Percentiles rank a stretch among this genome's conserved stretches.
These are phyloP conservation scores for Fusarium sp. DNA, from an alignment of 2,329 filamentous ascomycete species.

Conservation along the genomic window DNA sequence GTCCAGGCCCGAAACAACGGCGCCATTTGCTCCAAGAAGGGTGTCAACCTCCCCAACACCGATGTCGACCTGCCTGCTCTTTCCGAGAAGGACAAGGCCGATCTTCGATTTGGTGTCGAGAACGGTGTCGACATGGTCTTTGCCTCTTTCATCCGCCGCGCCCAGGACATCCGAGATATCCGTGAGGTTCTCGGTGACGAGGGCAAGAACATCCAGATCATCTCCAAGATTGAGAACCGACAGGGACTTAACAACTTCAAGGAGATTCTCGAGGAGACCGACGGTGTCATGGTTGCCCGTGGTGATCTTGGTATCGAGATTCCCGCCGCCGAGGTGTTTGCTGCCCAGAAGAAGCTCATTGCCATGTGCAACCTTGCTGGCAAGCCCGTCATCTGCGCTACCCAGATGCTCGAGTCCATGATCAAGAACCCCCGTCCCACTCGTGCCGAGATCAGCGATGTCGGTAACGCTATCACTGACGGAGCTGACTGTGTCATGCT, in stretches of 20 bases:
- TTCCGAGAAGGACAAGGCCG: constrained; percentile 96
- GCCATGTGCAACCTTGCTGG: constrained; percentile 99
- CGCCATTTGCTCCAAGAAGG: constrained; percentile 98
- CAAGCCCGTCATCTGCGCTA: constrained; percentile 98
- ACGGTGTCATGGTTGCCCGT: constrained; percentile 99
- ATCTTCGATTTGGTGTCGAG: constrained; percentile 95
- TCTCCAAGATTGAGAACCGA: constrained; percentile 99
- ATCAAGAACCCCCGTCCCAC: constrained; percentile 99
- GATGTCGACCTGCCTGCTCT: constrained; percentile 97
- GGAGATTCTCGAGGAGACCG: constrained; percentile 93
- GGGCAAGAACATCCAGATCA: constrained; percentile 97
- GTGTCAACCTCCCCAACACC: constrained; percentile 98
- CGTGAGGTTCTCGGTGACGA: constrained; percentile 89
- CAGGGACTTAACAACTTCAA: constrained; percentile 99
- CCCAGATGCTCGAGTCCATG: constrained; percentile 99
- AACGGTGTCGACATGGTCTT: constrained; percentile 99
- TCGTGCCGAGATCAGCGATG: constrained; percentile 97
- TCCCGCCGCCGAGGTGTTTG: constrained; percentile 96
- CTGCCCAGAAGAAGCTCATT: constrained; percentile 99
- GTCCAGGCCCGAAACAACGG: constrained; percentile 94
- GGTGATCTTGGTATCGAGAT: constrained; percentile 97
- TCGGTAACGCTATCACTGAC: constrained; percentile 97
- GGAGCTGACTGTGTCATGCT: constrained; percentile 99
- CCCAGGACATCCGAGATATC: constrained; percentile 91
- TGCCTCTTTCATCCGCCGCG: constrained; percentile 95